Evolutionary conservation across 352 stramenopile species (phyloP), one percentile per base, ranked within the genome.

Genomic region (Globisporangium megalacanthum): DNA sequence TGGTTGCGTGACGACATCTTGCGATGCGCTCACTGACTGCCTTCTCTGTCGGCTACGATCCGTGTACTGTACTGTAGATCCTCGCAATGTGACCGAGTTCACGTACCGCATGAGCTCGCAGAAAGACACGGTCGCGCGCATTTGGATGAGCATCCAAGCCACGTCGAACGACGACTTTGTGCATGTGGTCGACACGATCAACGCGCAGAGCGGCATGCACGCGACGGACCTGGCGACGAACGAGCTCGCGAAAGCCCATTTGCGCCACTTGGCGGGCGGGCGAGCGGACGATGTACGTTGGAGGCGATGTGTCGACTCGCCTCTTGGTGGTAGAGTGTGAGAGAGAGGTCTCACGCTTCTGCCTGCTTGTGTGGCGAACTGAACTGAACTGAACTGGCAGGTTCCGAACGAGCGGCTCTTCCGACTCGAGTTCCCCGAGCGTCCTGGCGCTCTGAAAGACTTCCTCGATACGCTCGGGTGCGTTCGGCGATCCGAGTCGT

Each of bases 71-170:
- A n/a, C 3, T 56, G 46, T 54, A 91, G 82, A 86, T 57, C 83
- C 83, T 20, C 66, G 79, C 59, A 93, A 93, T 36, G 77, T 95
- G 57, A 99, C 97, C 14, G 97, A 99, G 78, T 99, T 99, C 64
- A 97, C 91, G 6, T 99, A 99, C 74, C 83, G 96, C 57, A 91
- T 98, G 73, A 76, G 77, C 57, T 86, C 73, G 6, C 70, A 94
- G 49, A 61, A 70, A 15, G 79, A 89, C 55, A 72, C 73, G 5
- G 68, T 84, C 45, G 95, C 96, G 6, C 91, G 95, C 59, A 95
- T 99, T 42, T 97, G 97, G 58, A 87, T 99, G 68, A 98, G 92
- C 54, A 98, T 99, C 59, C 95, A 98, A 65, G 96, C 92, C 13
- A 79, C 92, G 57, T 76, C 70, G 2, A 79, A 79, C 33, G 53